These are phyloP conservation scores for Helianthus annuus DNA, from an alignment of 129 eudicot species.

Conservation along the genomic window HanXRQr2.0-SUNRISE NC_035442.2:154215089-154215588, in stretches of 20 bases:
- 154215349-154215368: neutral
- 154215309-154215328: neutral
- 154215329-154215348: neutral
- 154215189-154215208: neutral
- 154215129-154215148: conserved; percentile 78
- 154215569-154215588: neutral
- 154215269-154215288: neutral
- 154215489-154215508: neutral
- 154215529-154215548: neutral
- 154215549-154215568: neutral
- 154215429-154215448: neutral
- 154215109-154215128: conserved; percentile 87
- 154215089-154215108: conserved; percentile 70
- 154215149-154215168: conserved; percentile 27
- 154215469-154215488: neutral
- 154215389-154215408: neutral
- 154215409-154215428: conserved; percentile 8
- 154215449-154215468: neutral
- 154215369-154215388: neutral
- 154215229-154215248: neutral
- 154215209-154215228: neutral
- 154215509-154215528: neutral
- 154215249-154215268: neutral
- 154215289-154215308: neutral
- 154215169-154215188: neutral